Base-by-base conservation (phyloP, 2,329 filamentous ascomycete genomes). In the Juglanconis sp. region DNA sequence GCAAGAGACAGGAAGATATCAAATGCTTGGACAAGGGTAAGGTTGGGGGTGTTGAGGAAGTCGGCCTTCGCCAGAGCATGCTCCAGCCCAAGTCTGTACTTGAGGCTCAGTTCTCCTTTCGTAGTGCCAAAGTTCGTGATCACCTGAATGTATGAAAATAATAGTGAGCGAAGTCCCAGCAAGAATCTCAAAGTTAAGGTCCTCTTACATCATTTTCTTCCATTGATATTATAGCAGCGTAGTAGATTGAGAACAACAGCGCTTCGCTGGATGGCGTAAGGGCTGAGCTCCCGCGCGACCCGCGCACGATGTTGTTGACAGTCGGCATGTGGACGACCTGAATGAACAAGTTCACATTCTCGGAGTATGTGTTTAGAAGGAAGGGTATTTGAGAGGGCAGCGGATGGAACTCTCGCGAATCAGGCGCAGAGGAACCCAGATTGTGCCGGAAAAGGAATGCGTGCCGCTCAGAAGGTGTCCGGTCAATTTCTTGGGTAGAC, bases 21-120 rank as follows among this genome's bases (percentile, higher is more conserved):
- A 32, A 86, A 80, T 0, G 85, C 84, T 67, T 87, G 84, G 13
- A 88, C 69, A 2, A 87, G 79, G 8, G 78, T 74, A 1, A 87
- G 66, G 54, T 87, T 83, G 0, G 81, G 80, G 0, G 82, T 81
- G 47, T 81, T 80, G 5, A 88, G 72, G 46, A 87, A 84, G 55
- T 81, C 80, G 2, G 83, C 84, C 61, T 81, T 81, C 3, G 85
- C 77, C 3, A 88, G 73, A 1, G 83, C 80, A 63, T 85, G 78
- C 57, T 86, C 83, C 10, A 83, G 74, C 0, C 82, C 85, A 56
- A 81, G 55, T 9, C 55, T 48, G 47, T 81, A 84, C 49, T 77
- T 76, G 17, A 69, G 70, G 8, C 76, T 72, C 48, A 83, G 73
- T n/a, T 78, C 69, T 1, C 74, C 67, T 68, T 81, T 82, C 31